phyloP scores from a whole-genome alignment of 371 early-diverging fungal species.

The Syncephalastrum monosporum region DNA sequence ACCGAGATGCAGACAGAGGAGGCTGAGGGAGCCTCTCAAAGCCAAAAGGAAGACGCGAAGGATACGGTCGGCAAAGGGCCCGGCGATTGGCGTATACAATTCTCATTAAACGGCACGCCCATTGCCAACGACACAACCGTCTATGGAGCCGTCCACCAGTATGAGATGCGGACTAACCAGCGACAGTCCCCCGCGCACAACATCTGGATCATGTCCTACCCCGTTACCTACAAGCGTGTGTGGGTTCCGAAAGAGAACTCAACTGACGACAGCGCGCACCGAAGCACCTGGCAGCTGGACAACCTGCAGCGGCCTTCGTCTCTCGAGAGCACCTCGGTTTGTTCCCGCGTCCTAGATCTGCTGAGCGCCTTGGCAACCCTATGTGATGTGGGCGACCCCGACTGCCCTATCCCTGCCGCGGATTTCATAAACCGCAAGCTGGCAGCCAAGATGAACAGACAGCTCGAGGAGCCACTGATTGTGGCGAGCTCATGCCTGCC shows the following conservation, averaged over 20 bases:
- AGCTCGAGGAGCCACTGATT: conserved; percentile 85
- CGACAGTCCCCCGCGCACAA: conserved; percentile 23
- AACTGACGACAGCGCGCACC: conserved; percentile 16
- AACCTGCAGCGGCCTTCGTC: conserved; percentile 20
- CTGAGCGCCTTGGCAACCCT: conserved; percentile 42
- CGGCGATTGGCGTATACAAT: conserved; percentile 54
- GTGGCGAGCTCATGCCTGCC: conserved; percentile 84
- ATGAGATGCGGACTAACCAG: conserved; percentile 30
- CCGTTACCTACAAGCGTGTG: conserved; percentile 49
- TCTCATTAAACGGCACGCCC: conserved; percentile 47
- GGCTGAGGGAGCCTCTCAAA: background rate
- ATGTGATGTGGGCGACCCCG: conserved; percentile 11
- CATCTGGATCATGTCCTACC: conserved; percentile 53
- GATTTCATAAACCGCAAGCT: conserved; percentile 81
- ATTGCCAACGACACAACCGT: conserved; percentile 59
- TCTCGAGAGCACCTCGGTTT: conserved; percentile 23
- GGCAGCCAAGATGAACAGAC: conserved; percentile 80
- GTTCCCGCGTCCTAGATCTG: conserved; percentile 50
- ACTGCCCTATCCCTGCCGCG: conserved; percentile 31
- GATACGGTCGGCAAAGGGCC: background rate
- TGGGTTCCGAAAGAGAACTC: conserved; percentile 22
- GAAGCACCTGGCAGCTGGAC: conserved; percentile 12
- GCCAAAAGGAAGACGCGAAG: background rate
- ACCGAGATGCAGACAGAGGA: conserved; percentile 1
- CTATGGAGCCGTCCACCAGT: conserved; percentile 61